Conservation (phyloP, 2,329 filamentous ascomycete species). For the Fusarium pseudograminearum region DNA sequence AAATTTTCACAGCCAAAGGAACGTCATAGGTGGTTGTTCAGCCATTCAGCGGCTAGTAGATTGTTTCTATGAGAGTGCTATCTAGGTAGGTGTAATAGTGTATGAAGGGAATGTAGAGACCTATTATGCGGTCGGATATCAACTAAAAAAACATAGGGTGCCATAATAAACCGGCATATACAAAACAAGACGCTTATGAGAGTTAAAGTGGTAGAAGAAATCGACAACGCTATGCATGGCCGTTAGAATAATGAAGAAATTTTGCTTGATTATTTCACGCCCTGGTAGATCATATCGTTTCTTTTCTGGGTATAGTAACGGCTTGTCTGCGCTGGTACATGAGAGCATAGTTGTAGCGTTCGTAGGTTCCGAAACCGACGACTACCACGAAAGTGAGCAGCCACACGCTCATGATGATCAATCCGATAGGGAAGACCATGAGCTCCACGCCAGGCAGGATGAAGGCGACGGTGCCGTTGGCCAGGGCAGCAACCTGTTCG, state of each 20-base stretch:
- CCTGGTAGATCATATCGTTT: slow-evolving; percentile 14
- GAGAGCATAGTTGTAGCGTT: slow-evolving; percentile 74
- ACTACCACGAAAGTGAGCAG: slow-evolving; percentile 65
- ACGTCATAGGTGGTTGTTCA: slow-evolving; percentile 14
- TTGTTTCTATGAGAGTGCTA: slow-evolving; percentile 32
- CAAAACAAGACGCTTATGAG: slow-evolving; percentile 38
- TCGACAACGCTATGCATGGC: slow-evolving; percentile 40
- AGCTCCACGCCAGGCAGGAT: slow-evolving; percentile 76
- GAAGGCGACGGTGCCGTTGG: slow-evolving; percentile 70
- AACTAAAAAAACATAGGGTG: slow-evolving; percentile 38
- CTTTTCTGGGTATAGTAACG: slow-evolving; percentile 35
- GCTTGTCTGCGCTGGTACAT: slow-evolving; percentile 63
- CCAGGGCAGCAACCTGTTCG: slow-evolving; percentile 58
- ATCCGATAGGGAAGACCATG: slow-evolving; percentile 76
- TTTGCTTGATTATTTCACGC: slow-evolving; percentile 24
- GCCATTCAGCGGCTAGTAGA: slow-evolving; percentile 20
- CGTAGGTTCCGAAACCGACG: slow-evolving; percentile 73
- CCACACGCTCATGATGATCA: slow-evolving; percentile 76
- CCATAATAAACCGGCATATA: slow-evolving; percentile 36
- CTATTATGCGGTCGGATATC: slow-evolving; percentile 41
- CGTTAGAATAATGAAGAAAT: slow-evolving; percentile 30
- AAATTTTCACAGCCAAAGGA: slow-evolving; percentile 6
- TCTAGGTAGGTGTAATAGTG: slow-evolving; percentile 19
- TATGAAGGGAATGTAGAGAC: slow-evolving; percentile 36
- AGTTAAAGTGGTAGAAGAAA: slow-evolving; percentile 28